Conservation (phyloP, 2,329 filamentous ascomycete genomes). For the Exophiala calicioides region DNA sequence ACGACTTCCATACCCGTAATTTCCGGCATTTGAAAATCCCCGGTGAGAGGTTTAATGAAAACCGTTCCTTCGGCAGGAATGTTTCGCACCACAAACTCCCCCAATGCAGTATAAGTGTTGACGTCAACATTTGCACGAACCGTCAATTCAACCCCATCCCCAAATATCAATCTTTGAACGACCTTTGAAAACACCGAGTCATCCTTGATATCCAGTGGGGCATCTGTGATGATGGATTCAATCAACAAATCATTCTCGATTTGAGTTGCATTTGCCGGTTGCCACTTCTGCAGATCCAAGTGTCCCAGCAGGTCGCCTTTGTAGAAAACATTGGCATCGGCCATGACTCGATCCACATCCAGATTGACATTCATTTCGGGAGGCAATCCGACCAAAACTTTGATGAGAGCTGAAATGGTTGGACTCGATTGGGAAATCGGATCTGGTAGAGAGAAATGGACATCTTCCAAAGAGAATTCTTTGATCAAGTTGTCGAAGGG, state of each 20-base stretch:
- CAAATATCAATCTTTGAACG: constrained; percentile 76
- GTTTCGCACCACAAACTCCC: constrained; percentile 75
- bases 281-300: constrained; percentile 79
- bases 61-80: constrained; percentile 83
- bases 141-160: constrained; percentile 66
- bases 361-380: constrained; percentile 84
- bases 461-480: constrained; percentile 82
- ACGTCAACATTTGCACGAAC: constrained; percentile 82
- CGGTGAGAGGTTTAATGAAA: constrained; percentile 73
- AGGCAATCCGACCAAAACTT: constrained; percentile 76
- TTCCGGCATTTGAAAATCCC: constrained; percentile 59
- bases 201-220: constrained; percentile 80
- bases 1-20: constrained; percentile 71
- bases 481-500: constrained; percentile 80
- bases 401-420: constrained; percentile 77
- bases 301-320: constrained; percentile 74
- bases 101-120: constrained; percentile 77
- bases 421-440: constrained; percentile 76
- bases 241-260: constrained; percentile 68
- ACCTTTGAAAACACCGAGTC: constrained; percentile 76
- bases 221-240: constrained; percentile 72
- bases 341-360: constrained; percentile 73
- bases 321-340: constrained; percentile 79
- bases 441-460: constrained; percentile 82
- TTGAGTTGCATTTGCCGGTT: constrained; percentile 76